Base-by-base conservation (phyloP, 2,329 filamentous ascomycete species). In the Ophiostoma tasmaniense region DNA sequence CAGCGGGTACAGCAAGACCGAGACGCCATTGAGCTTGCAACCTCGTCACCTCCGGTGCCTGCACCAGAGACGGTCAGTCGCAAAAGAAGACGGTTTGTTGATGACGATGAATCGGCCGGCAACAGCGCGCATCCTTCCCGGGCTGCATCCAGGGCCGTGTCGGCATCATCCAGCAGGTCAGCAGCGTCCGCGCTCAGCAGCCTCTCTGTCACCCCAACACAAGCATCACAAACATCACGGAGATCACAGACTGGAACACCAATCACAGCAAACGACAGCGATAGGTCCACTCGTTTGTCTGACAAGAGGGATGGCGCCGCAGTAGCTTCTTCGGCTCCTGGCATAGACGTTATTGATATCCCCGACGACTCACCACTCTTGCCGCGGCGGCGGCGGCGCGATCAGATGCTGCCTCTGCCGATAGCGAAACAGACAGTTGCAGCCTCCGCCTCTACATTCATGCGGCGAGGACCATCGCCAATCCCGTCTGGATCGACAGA, bases 401-500 rank as follows among this genome's bases (percentile, higher is more conserved):
- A 52, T 7, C 59, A n/a, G 1, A 62, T 30, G 3, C 30, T 37
- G 22, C 64, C 66, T 33, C 22, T 69, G 17, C 66, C 68, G 2
- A 52, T 42, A 7, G 42, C 42, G 17, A 59, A 61, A 37, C n/a
- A 22, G 8, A 17, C 8, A 1, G 39, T 25, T 17, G 25, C 45
- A 13, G 50, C 13, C 5, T 59, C 61, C 13, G 62, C 7, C 7
- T 45, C 66, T 5, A 5, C 61, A 13, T 35, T 1, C 6, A 33
- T 62, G 61, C 35, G 13, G 5, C 62, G 50, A 8, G 25, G 61
- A 28, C 68, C 73, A 64, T 70, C 73, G 61, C 66, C 74, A 13
- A 37, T 71, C 35, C 72, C 75, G 66, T 70, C 75, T 73, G 69
- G 68, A 10, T 85, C 83, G 14, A 80, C 82, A 0, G 83, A 85